Evolutionary conservation across 1,284 basidiomycete species (phyloP), one percentile per base, ranked within the genome.

Genomic region (Microbotryum lychnidis-dioicae): DNA sequence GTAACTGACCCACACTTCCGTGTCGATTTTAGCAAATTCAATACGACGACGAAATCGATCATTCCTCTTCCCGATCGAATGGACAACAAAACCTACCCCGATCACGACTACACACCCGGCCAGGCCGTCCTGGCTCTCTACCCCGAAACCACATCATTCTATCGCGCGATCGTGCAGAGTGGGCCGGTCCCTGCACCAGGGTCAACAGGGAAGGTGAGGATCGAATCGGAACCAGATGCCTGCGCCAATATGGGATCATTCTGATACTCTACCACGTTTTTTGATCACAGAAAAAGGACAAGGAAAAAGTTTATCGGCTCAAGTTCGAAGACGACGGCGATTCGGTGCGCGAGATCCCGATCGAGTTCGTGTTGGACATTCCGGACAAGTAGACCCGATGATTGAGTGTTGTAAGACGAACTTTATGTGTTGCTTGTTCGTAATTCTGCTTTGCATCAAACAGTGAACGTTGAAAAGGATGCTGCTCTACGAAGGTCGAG

Each of bases 111-210:
- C 57, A 72, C 77, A 0, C 58, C 68, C 14, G 74, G 75, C 2
- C 73, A 75, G 2, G 62, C 68, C 42, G 78, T 80, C 46, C 72
- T 80, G 53, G 79, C 76, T 0, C 69, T 79, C 27, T 80, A 80
- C 58, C 79, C 79, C 8, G 79, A 79, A 47, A 80, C 79, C 9
- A 80, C 79, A 0, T 73, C 74, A 0, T 79, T 80, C 67, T 80
- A 80, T 69, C 71, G 72, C 8, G 79, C 77, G 3, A 73, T 73
- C 1, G 76, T 80, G 55, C 66, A 76, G 2, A 52, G 54, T 0
- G 64, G 63, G 1, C 69, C 70, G 29, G 54, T 46, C 3, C 45
- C 55, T 5, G 1, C 57, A 21, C 14, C 45, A 0, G 12, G n/a
- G 29, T 64, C 61, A 12, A 48, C 54, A 12, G 69, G 67, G n/a